Conservation (phyloP, 192 early-diverging fungal species). For the Thamnidium elegans region DNA sequence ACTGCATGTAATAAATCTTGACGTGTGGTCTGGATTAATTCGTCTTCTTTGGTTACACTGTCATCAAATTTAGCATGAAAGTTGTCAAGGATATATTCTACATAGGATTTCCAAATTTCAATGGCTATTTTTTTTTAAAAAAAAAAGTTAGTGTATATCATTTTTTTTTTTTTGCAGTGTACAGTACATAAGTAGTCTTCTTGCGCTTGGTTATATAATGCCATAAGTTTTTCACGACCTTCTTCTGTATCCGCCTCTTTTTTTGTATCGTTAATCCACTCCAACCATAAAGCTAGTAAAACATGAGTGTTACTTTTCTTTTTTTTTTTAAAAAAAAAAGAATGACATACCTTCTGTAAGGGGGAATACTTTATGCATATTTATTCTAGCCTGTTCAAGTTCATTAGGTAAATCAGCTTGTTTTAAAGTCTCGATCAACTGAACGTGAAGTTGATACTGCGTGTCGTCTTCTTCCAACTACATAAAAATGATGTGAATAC, state of each 20-base stretch:
- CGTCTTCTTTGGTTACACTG: conserved; percentile 34
- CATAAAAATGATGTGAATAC: neutral
- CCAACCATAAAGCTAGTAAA: conserved; percentile 76
- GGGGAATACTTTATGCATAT: conserved; percentile 59
- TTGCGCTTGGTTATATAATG: conserved; percentile 51
- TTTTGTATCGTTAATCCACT: conserved; percentile 70
- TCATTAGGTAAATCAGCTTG: conserved; percentile 41
- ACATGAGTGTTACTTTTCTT: no score
- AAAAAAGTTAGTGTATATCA: neutral
- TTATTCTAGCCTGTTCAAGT: conserved; percentile 50
- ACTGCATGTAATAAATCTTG: conserved; percentile 44
- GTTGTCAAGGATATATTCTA: conserved; percentile 52
- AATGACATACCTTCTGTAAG: conserved; percentile 64
- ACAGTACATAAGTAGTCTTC: conserved; percentile 79
- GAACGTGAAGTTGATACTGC: conserved; percentile 53
- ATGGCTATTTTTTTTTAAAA: conserved; percentile 48
- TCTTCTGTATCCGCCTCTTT: conserved; percentile 41
- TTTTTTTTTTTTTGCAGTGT: no score
- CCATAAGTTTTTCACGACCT: conserved; percentile 46
- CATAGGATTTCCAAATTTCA: conserved; percentile 61
- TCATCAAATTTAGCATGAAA: conserved; percentile 34
- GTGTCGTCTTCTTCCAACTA: conserved; percentile 17
- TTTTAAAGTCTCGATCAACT: conserved; percentile 43
- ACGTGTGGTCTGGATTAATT: conserved; percentile 40
- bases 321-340: no score